Evolutionary conservation across 495 filamentous ascomycete species (phyloP).

Genomic region (Neurospora sp.): DNA sequence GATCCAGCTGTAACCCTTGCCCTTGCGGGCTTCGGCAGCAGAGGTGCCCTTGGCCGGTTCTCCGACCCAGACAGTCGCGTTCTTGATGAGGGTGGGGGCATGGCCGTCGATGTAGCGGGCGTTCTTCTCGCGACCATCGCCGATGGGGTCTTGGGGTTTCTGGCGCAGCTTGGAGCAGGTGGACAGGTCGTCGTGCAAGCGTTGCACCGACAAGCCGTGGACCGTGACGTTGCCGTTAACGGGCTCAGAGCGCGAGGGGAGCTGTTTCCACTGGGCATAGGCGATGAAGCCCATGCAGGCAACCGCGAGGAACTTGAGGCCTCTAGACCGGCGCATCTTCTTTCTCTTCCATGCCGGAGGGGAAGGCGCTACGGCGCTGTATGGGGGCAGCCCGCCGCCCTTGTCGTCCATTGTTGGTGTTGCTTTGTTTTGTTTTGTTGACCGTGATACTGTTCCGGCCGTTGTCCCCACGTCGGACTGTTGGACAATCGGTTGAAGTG

Average conservation of each 20-base stretch:
- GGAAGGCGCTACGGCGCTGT: slow-evolving; percentile 5
- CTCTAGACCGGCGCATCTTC: slow-evolving; percentile 25
- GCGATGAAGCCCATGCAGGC: slow-evolving; percentile 34
- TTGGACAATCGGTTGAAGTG: too few relatives aligned
- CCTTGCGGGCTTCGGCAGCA: slow-evolving; percentile 33
- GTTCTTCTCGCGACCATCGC: slow-evolving; percentile 35
- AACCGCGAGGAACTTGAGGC: slow-evolving; percentile 22
- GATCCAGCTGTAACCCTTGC: slow-evolving; percentile 35
- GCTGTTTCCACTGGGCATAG: slow-evolving; percentile 38
- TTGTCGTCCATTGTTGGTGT: slow-evolving; percentile 15
- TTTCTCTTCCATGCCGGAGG: slow-evolving; percentile 12
- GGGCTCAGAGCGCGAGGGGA: slow-evolving; percentile 9
- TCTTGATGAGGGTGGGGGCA: slow-evolving; percentile 38
- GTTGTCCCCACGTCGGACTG: neutral
- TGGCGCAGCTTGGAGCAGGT: slow-evolving; percentile 29
- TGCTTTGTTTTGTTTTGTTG: neutral
- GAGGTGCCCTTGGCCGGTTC: slow-evolving; percentile 33
- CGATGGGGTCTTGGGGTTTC: slow-evolving; percentile 34
- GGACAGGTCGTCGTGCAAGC: slow-evolving; percentile 27
- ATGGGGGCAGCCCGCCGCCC: slow-evolving; percentile 10
- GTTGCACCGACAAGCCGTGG: slow-evolving; percentile 26
- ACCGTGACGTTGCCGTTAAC: slow-evolving; percentile 7
- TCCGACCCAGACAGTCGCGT: slow-evolving; percentile 45
- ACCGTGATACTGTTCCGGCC: neutral
- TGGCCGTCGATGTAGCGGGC: slow-evolving; percentile 37